Percentiles rank a stretch among this genome's conserved stretches.
phyloP scores from a whole-genome alignment of 2,329 filamentous ascomycete species.

The Microdochium bolleyi region DNA sequence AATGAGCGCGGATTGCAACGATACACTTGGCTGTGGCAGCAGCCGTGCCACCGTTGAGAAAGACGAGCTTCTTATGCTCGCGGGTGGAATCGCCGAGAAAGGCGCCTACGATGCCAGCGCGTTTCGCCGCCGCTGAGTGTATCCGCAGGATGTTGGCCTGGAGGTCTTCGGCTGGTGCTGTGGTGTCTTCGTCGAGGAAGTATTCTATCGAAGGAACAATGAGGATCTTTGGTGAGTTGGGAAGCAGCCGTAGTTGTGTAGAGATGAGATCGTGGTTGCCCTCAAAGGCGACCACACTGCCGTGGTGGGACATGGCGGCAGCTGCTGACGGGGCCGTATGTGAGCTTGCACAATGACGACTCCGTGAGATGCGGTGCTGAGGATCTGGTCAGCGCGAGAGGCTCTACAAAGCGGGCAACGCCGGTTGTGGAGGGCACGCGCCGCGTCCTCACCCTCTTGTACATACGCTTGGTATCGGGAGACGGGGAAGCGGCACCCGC shows the following conservation, averaged over 20 bases:
- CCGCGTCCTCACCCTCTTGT: too few relatives aligned
- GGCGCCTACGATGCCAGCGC: slow-evolving; percentile 36
- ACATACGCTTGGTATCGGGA: too few relatives aligned
- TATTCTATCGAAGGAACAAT: slow-evolving; percentile 44
- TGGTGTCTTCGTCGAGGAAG: slow-evolving; percentile 28
- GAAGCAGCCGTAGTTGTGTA: slow-evolving; percentile 52
- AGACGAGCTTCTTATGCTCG: slow-evolving; percentile 45
- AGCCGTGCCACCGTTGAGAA: slow-evolving; percentile 51
- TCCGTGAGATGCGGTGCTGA: too few relatives aligned
- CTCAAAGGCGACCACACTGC: slow-evolving; percentile 53
- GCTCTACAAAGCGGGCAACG: too few relatives aligned
- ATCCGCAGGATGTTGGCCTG: slow-evolving; percentile 36
- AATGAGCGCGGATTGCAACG: slow-evolving; percentile 41
- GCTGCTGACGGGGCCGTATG: neutral
- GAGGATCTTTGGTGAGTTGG: slow-evolving; percentile 48
- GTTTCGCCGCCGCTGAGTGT: slow-evolving; percentile 38
- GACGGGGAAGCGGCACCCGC: too few relatives aligned
- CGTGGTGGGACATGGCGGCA: slow-evolving; percentile 17
- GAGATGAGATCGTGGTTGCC: slow-evolving; percentile 45
- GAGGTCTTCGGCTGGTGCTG: slow-evolving; percentile 23
- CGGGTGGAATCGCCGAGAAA: slow-evolving; percentile 41
- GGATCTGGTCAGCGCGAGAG: too few relatives aligned
- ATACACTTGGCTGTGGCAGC: slow-evolving; percentile 48
- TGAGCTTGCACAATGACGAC: too few relatives aligned
- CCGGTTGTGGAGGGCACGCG: too few relatives aligned